Evolutionary conservation across 2,329 filamentous ascomycete species (phyloP), one percentile per base, ranked within the genome.

Genomic region (Monosporascus sp.): DNA sequence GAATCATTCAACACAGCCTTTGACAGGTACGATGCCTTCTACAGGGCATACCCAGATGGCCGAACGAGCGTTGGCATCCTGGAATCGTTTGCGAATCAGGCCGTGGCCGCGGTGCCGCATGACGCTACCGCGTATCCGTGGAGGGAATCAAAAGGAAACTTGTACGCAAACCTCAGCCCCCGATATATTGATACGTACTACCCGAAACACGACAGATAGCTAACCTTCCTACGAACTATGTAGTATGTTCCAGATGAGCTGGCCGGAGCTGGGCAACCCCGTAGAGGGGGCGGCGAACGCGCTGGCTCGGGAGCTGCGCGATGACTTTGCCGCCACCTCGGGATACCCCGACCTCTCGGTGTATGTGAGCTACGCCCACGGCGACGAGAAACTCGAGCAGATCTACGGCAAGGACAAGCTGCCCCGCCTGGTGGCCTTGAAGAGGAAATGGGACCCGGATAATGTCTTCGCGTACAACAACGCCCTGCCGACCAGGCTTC

Each of bases 291-390:
- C 44, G 8, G 35, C 25, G 5, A 47, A 50, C 27, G 24, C 2
- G 6, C 27, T 53, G 2, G 51, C 38, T 17, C 38, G 38, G 5
- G 51, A 53, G 18, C 24, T 53, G 6, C 51, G 51, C n/a, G n/a
- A 41, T 3, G 47, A 53, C 41, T 47, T 53, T n/a, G 51, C 15
- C 14, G 48, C 52, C 17, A 50, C 39, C 5, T 55, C 53, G 8
- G 53, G 50, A 8, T 52, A 50, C 31, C 22, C 41, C 1, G 47
- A 48, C 17, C 20, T 58, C 2, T 45, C 51, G 17, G 53, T 61
- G 0, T 65, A 65, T 52, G 52, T 65, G n/a, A 63, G 57, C 45
- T 66, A 62, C 52, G 62, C 55, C 2, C 60, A 63, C 43, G 62
- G 64, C 6, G 64, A 67, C 48, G 65, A 67, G 48, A 55, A 41